Conservation (phyloP, 2,329 filamentous ascomycete species). For the Hyphodiscus sp. region DNA sequence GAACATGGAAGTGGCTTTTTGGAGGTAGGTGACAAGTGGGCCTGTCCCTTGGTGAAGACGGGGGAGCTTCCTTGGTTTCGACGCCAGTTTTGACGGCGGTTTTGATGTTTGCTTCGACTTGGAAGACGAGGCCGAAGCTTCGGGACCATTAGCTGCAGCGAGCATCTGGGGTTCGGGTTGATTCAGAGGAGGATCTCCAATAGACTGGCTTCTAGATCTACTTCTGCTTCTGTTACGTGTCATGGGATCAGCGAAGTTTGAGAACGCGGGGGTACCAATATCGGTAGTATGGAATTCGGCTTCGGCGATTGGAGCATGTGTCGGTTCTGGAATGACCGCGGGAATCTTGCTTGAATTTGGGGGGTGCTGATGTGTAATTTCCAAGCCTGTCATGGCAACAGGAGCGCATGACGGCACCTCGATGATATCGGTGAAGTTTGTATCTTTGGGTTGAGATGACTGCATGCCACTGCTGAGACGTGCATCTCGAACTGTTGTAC, state of each 20-base stretch:
- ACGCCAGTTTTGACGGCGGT: background rate
- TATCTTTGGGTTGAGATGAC: background rate
- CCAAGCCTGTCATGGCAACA: no score
- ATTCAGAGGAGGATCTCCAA: background rate
- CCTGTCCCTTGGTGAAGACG: constrained; percentile 6
- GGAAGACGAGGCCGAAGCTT: background rate
- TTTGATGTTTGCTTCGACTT: background rate
- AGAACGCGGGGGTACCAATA: no score
- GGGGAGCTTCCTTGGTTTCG: no score
- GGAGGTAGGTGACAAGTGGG: constrained; percentile 6
- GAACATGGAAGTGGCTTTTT: background rate
- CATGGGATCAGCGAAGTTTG: background rate
- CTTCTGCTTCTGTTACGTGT: background rate
- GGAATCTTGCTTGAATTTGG: background rate
- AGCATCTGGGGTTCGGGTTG: background rate
- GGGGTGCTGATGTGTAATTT: no score
- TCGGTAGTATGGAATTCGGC: background rate
- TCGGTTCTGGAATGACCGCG: background rate
- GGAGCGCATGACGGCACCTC: background rate
- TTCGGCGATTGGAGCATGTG: background rate
- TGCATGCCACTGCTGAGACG: background rate
- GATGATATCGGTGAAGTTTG: background rate
- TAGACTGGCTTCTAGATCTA: background rate
- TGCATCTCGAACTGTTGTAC: background rate
- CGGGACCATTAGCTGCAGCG: background rate